These are phyloP conservation scores for Calocera cornea DNA, from an alignment of 768 basidiomycete species.

Conservation along the genomic window DNA sequence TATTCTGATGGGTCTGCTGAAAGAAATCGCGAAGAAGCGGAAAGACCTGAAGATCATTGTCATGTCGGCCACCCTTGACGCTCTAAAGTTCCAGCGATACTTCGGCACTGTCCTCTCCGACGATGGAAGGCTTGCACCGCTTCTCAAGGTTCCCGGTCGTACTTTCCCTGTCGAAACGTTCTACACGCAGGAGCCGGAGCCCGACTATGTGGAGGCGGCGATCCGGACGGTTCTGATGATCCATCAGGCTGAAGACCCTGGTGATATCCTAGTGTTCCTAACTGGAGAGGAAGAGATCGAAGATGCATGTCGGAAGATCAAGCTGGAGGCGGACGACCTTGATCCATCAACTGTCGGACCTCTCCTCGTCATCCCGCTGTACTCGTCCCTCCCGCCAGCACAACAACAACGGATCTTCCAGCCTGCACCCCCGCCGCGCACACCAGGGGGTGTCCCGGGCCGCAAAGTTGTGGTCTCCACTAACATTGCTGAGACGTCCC, in stretches of 20 bases:
- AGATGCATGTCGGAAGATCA: slow-evolving; percentile 87
- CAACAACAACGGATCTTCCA: slow-evolving; percentile 98
- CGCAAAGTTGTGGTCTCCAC: slow-evolving; percentile 92
- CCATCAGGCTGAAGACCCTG: slow-evolving; percentile 85
- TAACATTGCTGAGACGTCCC: slow-evolving; percentile 93
- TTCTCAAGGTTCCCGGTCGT: slow-evolving; percentile 84
- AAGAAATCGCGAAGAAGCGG: slow-evolving; percentile 64
- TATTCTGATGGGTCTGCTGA: slow-evolving; percentile 94
- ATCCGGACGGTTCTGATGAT: slow-evolving; percentile 96
- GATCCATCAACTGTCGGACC: slow-evolving; percentile 71
- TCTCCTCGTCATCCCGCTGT: slow-evolving; percentile 78
- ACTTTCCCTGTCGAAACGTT: slow-evolving; percentile 95
- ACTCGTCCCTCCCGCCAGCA: slow-evolving; percentile 84
- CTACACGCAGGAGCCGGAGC: slow-evolving; percentile 83
- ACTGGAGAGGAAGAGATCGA: slow-evolving; percentile 99
- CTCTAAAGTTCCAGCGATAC: slow-evolving; percentile 93
- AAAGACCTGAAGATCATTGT: slow-evolving; percentile 89
- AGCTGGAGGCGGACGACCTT: slow-evolving; percentile 77
- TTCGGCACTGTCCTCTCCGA: slow-evolving; percentile 35
- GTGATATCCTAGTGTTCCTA: slow-evolving; percentile 86
- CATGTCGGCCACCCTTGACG: slow-evolving; percentile 97
- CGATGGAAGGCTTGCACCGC: slow-evolving; percentile 41
- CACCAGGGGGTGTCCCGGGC: slow-evolving; percentile 60
- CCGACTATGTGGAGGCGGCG: slow-evolving; percentile 93
- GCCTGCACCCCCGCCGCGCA: slow-evolving; percentile 52